A percentile compares a stretch with the other conserved stretches of the same genome.
Conservation (phyloP, 2,329 filamentous ascomycete genomes). For the Calonectria pteridis region DNA sequence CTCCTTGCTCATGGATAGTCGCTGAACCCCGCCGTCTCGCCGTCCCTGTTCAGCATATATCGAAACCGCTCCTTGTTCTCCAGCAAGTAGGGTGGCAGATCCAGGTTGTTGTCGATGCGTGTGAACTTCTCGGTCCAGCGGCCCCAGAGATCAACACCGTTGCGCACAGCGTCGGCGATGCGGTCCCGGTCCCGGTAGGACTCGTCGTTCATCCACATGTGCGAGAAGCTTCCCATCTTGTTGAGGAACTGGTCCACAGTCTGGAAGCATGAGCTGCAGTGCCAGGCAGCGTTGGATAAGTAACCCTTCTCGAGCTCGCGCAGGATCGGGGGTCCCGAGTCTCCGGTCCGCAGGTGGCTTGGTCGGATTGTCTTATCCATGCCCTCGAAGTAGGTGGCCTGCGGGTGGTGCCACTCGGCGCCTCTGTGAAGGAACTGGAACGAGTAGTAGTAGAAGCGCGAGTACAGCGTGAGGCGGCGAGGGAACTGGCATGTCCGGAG, state of each 20-base stretch:
- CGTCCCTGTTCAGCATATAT: constrained; percentile 61
- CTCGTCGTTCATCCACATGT: constrained; percentile 64
- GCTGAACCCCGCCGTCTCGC: constrained; percentile 59
- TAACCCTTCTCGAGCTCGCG: constrained; percentile 58
- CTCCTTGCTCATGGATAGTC: constrained; percentile 54
- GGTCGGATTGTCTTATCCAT: constrained; percentile 63
- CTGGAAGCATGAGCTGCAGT: constrained; percentile 72
- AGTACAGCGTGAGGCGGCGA: constrained; percentile 63
- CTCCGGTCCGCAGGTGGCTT: constrained; percentile 64
- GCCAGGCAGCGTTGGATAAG: constrained; percentile 67
- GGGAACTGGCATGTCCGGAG: constrained; percentile 66
- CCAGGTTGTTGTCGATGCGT: constrained; percentile 62
- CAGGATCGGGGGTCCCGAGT: constrained; percentile 54
- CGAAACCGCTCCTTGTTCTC: constrained; percentile 54
- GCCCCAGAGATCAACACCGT: constrained; percentile 68
- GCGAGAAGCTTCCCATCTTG: constrained; percentile 70
- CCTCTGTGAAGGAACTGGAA: constrained; percentile 63
- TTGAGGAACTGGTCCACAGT: constrained; percentile 67
- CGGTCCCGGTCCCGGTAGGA: constrained; percentile 60
- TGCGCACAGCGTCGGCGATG: constrained; percentile 64
- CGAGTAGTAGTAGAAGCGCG: constrained; percentile 69
- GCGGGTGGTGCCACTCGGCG: constrained; percentile 66
- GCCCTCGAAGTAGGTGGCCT: constrained; percentile 66
- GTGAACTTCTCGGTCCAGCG: constrained; percentile 61
- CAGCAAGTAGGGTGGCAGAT: constrained; percentile 64